Evolutionary conservation across 352 stramenopile genomes (phyloP).

Genomic region (Globisporangium spiculum): DNA sequence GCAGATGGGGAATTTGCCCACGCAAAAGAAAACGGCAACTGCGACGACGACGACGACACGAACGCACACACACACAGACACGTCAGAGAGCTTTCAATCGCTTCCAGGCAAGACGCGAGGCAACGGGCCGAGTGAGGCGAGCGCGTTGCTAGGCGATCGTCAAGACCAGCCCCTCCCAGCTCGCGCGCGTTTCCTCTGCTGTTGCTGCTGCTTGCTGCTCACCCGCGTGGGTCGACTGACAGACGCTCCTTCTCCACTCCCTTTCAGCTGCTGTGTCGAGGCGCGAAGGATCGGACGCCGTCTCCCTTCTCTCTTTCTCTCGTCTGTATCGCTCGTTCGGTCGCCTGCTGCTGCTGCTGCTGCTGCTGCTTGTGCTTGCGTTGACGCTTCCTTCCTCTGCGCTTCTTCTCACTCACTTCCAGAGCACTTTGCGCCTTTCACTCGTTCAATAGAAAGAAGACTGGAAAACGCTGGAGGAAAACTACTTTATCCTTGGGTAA

Average conservation of each 20-base stretch:
- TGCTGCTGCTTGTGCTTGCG: background rate
- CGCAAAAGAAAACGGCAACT: background rate
- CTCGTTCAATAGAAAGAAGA: background rate
- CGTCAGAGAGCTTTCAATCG: background rate
- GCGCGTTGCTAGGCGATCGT: background rate
- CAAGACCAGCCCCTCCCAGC: background rate
- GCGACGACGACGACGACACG: background rate
- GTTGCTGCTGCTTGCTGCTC: background rate
- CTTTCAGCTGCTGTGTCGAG: background rate
- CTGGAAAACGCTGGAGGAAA: background rate
- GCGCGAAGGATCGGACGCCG: background rate
- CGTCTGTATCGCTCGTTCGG: background rate
- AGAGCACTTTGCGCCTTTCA: background rate
- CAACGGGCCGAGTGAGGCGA: background rate
- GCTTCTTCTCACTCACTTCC: background rate
- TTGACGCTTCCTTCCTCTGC: background rate
- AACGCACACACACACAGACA: constrained; percentile 4
- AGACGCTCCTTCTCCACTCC: background rate
- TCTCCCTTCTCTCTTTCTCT: constrained; percentile 1
- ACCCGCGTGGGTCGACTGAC: background rate
- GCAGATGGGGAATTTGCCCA: background rate
- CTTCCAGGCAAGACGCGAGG: background rate
- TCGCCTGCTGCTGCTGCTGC: background rate
- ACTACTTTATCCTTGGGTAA: background rate
- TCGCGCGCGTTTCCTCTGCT: background rate